Base-by-base conservation (phyloP, 768 basidiomycete genomes). In the Tulasnella sp. region DNA sequence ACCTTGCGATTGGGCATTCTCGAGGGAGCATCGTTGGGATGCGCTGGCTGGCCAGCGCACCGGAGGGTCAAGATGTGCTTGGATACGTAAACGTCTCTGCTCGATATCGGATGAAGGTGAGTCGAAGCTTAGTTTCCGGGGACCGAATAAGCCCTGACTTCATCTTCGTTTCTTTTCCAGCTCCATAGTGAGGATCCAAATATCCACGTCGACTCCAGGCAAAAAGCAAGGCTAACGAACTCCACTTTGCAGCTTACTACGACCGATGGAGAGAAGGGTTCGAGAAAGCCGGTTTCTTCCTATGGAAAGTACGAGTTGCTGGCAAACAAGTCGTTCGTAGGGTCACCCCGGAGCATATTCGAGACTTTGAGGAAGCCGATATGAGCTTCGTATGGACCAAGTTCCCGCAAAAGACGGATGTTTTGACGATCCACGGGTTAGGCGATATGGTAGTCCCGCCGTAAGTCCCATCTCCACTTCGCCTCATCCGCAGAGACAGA, bases 81-180 rank as follows among this genome's bases (percentile, higher is more conserved):
- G 88, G 87, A 7, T 90, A 90, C 74, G 89, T 94, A 54, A 94
- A 94, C 79, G 89, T 87, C 34, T 89, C 92, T 22, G 92, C 89
- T 7, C 87, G 93, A 72, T 93, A 93, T 81, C 86, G 91, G 77
- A 94, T 94, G 93, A 81, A 85, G 81, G 92, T 91, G 81, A 83
- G 89, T 86, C 25, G 22, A 22, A 19, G 5, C 9, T 45, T 11
- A 17, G 15, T 19, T 29, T 58, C 7, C 25, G 12, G 54, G 25
- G 22, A 6, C 22, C 8, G 54, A 58, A 58, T 0, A 3, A 29
- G 25, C 11, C 22, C 25, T 58, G 29, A n/a, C n/a, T 58, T 58
- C 29, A 14, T 2, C 54, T 58, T 58, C 54, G 42, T 8, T 58
- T 58, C 42, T 4, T 45, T 14, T 17, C n/a, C 15, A 58, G 54